These are phyloP conservation scores for Carnegiea gigantea DNA, from an alignment of 179 eudicot genomes.

Conservation along the genomic window DNA sequence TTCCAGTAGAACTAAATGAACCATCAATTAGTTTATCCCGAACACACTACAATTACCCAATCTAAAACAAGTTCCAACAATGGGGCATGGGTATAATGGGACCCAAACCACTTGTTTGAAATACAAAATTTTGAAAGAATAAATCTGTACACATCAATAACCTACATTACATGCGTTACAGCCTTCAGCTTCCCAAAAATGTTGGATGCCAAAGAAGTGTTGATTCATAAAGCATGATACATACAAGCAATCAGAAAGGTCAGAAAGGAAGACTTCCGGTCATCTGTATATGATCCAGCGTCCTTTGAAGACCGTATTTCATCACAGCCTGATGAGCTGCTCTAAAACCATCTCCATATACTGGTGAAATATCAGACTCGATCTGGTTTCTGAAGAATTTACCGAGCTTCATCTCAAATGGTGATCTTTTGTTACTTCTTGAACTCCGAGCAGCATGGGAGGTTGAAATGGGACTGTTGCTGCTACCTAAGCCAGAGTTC, in stretches of 20 bases:
- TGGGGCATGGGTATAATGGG: background rate
- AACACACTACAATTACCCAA: background rate
- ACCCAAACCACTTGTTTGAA: conserved; percentile 5
- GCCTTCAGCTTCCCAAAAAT: conserved; percentile 17
- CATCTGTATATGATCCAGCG: conserved; percentile 65
- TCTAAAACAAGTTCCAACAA: background rate
- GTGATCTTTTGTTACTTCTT: conserved; percentile 48
- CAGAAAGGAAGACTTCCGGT: conserved; percentile 70
- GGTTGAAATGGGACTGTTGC: conserved; percentile 42
- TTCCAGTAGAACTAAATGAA: background rate
- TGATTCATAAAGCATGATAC: background rate
- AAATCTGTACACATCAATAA: conserved; percentile 23
- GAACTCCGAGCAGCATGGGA: conserved; percentile 28
- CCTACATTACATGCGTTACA: conserved; percentile 1
- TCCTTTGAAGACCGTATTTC: conserved; percentile 61
- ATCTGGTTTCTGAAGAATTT: conserved; percentile 78
- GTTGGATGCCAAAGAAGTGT: background rate
- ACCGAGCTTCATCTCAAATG: conserved; percentile 70
- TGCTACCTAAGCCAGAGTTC: conserved; percentile 34
- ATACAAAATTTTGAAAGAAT: conserved; percentile 15
- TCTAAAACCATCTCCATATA: conserved; percentile 83
- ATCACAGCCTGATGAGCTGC: conserved; percentile 72
- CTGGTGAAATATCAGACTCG: conserved; percentile 68
- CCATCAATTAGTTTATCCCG: background rate
- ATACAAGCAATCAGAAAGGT: conserved; percentile 3